These are phyloP conservation scores for Oenanthe sinensis DNA, from an alignment of 129 eudicot genomes.

Conservation along the genomic window DNA sequence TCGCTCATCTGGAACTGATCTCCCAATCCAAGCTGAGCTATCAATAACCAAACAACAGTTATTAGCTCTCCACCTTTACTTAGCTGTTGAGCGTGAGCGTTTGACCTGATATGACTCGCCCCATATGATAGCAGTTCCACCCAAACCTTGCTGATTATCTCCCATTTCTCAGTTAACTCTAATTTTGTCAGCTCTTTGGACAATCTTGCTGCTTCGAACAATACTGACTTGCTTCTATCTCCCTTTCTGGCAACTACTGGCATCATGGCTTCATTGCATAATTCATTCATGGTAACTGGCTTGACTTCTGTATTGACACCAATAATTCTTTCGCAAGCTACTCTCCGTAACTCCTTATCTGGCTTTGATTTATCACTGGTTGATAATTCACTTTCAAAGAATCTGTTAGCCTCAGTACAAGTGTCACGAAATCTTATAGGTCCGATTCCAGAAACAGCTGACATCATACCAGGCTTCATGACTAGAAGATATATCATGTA, in stretches of 20 bases:
- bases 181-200: conserved; percentile 31
- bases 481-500: conserved; percentile 70
- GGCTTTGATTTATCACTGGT: background rate
- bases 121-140: conserved; percentile 45
- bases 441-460: conserved; percentile 64
- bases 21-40: conserved; percentile 57
- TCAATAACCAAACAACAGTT: conserved; percentile 51
- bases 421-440: conserved; percentile 53
- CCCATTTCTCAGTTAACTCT: conserved; percentile 29
- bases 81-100: conserved; percentile 41
- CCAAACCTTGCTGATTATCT: conserved; percentile 48
- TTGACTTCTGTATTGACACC: conserved; percentile 26
- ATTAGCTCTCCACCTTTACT: conserved; percentile 56
- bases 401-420: conserved; percentile 41
- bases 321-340: conserved; percentile 24
- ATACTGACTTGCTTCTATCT: conserved; percentile 42
- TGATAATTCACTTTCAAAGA: conserved; percentile 12
- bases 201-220: conserved; percentile 47
- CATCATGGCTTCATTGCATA: too few relatives aligned
- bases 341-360: background rate
- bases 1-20: conserved; percentile 44
- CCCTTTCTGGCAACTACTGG: conserved; percentile 38
- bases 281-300: too few relatives aligned
- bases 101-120: conserved; percentile 42
- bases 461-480: conserved; percentile 57